Conservation (phyloP, 1,284 basidiomycete species). For the Hymenochaete sp. region DNA sequence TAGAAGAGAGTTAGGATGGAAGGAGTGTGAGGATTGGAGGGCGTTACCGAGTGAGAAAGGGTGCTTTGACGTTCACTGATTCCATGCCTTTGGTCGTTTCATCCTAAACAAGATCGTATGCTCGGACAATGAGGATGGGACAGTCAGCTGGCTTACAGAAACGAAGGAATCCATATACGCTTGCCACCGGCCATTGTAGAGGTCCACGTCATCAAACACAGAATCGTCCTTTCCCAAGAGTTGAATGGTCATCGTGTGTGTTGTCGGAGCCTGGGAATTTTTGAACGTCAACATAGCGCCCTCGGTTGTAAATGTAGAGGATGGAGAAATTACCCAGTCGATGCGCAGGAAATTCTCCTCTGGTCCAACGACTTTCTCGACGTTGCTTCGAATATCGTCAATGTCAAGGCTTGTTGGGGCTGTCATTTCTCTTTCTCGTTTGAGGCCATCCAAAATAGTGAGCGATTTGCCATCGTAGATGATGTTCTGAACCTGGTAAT, state of each 20-base stretch:
- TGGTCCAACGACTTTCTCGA: slow-evolving; percentile 74
- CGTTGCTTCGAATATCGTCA: slow-evolving; percentile 75
- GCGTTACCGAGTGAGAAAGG: slow-evolving; percentile 68
- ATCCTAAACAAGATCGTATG: slow-evolving; percentile 29
- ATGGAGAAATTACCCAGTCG: slow-evolving; percentile 65
- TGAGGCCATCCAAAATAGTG: slow-evolving; percentile 74
- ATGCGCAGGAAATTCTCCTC: slow-evolving; percentile 92
- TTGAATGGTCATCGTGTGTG: slow-evolving; percentile 73
- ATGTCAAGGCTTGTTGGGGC: slow-evolving; percentile 72
- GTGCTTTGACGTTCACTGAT: slow-evolving; percentile 45
- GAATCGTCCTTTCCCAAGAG: slow-evolving; percentile 86
- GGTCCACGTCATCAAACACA: slow-evolving; percentile 79
- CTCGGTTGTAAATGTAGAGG: not conserved
- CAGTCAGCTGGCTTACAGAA: slow-evolving; percentile 42
- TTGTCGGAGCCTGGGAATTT: slow-evolving; percentile 50
- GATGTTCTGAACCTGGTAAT: slow-evolving; percentile 65
- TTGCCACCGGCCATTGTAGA: slow-evolving; percentile 77
- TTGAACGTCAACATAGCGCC: not conserved
- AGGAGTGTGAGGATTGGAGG: not conserved
- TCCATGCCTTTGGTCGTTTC: slow-evolving; percentile 45
- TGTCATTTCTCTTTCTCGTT: slow-evolving; percentile 62
- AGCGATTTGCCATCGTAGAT: slow-evolving; percentile 77
- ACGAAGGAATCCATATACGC: slow-evolving; percentile 86
- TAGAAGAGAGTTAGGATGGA: too few relatives aligned
- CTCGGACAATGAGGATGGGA: not conserved